Base-by-base conservation (phyloP, 148 eudicot genomes). In the Spergularia marina region DNA sequence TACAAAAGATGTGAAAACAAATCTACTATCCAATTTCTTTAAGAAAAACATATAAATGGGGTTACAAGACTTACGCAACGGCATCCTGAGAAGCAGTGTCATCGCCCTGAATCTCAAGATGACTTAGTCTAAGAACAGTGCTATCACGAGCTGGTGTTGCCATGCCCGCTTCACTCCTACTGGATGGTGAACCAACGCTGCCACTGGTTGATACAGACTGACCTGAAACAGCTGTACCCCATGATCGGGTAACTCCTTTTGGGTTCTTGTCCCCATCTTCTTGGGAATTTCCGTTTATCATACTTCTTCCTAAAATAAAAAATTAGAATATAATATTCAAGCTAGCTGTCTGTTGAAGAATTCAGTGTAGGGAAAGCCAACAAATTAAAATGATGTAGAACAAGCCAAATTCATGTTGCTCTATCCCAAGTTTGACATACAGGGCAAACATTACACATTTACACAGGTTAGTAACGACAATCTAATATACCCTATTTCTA, bases 141-240 rank as follows among this genome's bases (percentile, higher is more conserved):
- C 56, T 87, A n/a, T 88, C 95, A 76, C 88, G 85, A 65, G 88
- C 92, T 25, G 93, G 93, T 0, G 92, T 88, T 30, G 90, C 82
- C 85, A 85, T 68, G 6, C 90, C 91, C 4, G 84, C 87, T 79
- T 91, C 89, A 72, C 91, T 83, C 70, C 88, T 83, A 78, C 85
- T 85, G 6, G 97, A 88, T 3, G 97, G 97, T n/a, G 97, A 91
- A 39, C 97, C 97, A 53, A 89, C 83, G 68, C 98, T 90, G 70
- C 98, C 91, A 65, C 97, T 94, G 21, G 97, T 94, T 55, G 98
- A 94, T 74, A 91, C 78, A 17, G 97, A 93, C 84, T 94, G 98
- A 67, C 91, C 96, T 49, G 97, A 92, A 54, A 73, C 67, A 39
- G 91, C 83, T 64, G 96, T 79, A 71, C 91, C 94, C 91, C 91